phyloP scores from a whole-genome alignment of 1,284 basidiomycete species.

The Tremellales sp. region DNA sequence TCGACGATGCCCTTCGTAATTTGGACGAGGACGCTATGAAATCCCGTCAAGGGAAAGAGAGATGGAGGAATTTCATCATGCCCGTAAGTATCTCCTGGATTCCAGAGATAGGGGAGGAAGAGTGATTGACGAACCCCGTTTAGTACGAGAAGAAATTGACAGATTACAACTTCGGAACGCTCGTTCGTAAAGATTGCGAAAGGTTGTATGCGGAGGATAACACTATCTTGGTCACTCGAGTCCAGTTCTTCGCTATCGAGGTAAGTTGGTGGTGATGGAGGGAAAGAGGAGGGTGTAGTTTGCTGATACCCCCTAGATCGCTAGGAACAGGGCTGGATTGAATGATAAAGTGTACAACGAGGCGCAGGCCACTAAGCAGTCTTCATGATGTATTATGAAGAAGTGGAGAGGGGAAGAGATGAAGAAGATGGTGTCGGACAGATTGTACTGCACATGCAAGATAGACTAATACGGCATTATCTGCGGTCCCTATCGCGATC shows the following conservation, averaged over 20 bases:
- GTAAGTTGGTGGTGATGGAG: slow-evolving; percentile 47
- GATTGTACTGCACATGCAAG: no score
- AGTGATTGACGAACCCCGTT: background rate
- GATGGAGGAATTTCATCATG: slow-evolving; percentile 87
- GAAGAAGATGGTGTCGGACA: no score
- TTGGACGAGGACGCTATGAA: slow-evolving; percentile 96
- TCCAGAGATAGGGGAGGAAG: background rate
- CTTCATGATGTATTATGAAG: slow-evolving; percentile 4
- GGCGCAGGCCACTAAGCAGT: slow-evolving; percentile 55
- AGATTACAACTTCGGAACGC: slow-evolving; percentile 95
- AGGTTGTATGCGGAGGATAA: slow-evolving; percentile 88
- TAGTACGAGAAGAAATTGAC: slow-evolving; percentile 76
- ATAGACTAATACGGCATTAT: no score
- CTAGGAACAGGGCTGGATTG: slow-evolving; percentile 83
- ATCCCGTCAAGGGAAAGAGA: slow-evolving; percentile 79
- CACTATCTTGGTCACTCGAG: slow-evolving; percentile 79
- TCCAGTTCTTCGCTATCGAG: slow-evolving; percentile 87
- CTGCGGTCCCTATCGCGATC: slow-evolving; percentile 8
- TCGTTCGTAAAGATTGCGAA: slow-evolving; percentile 76
- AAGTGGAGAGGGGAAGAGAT: no score
- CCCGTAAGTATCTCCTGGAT: slow-evolving; percentile 54
- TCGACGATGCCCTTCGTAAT: slow-evolving; percentile 62
- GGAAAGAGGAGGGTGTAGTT: background rate
- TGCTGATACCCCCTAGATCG: slow-evolving; percentile 61
- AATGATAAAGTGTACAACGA: slow-evolving; percentile 83